Percentiles rank a stretch among this genome's conserved stretches.
Conservation (phyloP, 1,284 basidiomycete genomes). For the Tilletia horrida region DNA sequence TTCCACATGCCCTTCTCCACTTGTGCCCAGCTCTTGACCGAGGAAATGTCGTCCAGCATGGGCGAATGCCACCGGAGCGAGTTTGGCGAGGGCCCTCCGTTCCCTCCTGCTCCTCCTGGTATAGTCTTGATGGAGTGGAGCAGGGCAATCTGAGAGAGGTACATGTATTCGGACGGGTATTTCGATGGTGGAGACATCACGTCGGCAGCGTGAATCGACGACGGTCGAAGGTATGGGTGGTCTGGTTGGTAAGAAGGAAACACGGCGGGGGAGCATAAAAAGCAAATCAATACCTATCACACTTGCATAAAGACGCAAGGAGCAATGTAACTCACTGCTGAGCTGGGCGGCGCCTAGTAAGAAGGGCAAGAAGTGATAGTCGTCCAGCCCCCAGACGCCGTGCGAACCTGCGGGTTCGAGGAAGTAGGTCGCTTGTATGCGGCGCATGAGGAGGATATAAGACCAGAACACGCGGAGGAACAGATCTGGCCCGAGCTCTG, state of each 20-base stretch:
- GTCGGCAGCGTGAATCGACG: constrained; percentile 85
- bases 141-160: constrained; percentile 90
- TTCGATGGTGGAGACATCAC: constrained; percentile 71
- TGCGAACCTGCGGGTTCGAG: constrained; percentile 95
- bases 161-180: constrained; percentile 89
- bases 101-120: background rate
- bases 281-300: no score
- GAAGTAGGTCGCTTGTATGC: constrained; percentile 91
- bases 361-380: constrained; percentile 96
- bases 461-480: constrained; percentile 85
- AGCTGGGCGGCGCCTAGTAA: constrained; percentile 82
- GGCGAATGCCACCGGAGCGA: constrained; percentile 97
- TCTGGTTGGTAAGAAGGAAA: constrained; percentile 57
- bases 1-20: constrained; percentile 97
- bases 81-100: background rate
- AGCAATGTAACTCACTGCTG: constrained; percentile 60
- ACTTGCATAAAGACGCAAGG: background rate
- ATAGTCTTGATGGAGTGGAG: constrained; percentile 74
- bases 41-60: constrained; percentile 97
- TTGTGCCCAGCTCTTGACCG: constrained; percentile 94
- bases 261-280: background rate
- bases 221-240: constrained; percentile 85
- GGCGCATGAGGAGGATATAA: constrained; percentile 68
- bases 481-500: constrained; percentile 54
- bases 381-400: constrained; percentile 96